Conservation (phyloP, 1,284 basidiomycete species). For the Inonotus obliquus region DNA sequence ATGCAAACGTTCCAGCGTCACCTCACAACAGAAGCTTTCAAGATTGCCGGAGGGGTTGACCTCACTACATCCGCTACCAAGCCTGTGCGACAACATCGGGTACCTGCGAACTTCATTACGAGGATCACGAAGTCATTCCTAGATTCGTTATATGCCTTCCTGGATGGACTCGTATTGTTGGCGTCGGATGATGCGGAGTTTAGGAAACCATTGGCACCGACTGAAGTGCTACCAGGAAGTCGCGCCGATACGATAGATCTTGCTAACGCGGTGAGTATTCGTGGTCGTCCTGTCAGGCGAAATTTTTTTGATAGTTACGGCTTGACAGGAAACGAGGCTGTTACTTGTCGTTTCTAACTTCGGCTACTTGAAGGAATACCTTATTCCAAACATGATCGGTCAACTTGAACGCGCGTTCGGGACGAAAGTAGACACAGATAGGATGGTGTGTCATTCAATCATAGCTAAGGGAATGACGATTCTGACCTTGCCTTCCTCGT, state of each 20-base stretch:
- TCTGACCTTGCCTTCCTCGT: neutral
- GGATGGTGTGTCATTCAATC: constrained; percentile 40
- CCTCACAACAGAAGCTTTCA: constrained; percentile 75
- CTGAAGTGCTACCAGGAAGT: constrained; percentile 25
- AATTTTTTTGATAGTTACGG: neutral
- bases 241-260: constrained; percentile 55
- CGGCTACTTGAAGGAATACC: constrained; percentile 61
- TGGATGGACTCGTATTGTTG: constrained; percentile 85
- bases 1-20: constrained; percentile 84
- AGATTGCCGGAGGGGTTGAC: constrained; percentile 79
- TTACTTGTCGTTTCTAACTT: constrained; percentile 91
- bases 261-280: constrained; percentile 49
- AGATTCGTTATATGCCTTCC: constrained; percentile 82
- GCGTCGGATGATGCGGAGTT: constrained; percentile 66
- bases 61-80: constrained; percentile 39
- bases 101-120: constrained; percentile 52
- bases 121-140: constrained; percentile 87
- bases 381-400: constrained; percentile 78
- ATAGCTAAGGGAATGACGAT: neutral
- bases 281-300: neutral
- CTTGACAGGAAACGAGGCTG: constrained; percentile 73
- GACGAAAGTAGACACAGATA: constrained; percentile 72
- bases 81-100: constrained; percentile 50
- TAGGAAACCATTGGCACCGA: constrained; percentile 30
- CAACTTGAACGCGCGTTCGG: constrained; percentile 80